These are phyloP conservation scores for Acanthamoeba lenticulata DNA, from an alignment of 208 protist genomes.

Conservation along the genomic window DNA sequence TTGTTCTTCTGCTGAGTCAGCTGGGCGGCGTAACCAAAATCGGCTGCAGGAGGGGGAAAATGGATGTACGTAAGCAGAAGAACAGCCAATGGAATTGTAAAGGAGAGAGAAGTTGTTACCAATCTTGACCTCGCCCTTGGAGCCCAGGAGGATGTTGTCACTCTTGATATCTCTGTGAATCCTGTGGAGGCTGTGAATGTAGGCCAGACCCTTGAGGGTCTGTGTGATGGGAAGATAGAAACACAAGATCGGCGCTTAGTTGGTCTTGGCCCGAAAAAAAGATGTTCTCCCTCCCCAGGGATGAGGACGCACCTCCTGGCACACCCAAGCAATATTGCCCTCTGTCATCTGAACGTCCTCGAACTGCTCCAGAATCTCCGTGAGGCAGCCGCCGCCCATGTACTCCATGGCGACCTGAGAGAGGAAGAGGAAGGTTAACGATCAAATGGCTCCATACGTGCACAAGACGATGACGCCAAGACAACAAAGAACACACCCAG, in stretches of 20 bases:
- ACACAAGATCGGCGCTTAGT: background rate
- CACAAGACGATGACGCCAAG: background rate
- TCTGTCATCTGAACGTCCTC: constrained; percentile 73
- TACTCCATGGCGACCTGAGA: constrained; percentile 66
- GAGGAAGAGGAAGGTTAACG: too few relatives aligned
- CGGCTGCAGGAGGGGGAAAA: constrained; percentile 67
- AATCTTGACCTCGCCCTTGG: constrained; percentile 77
- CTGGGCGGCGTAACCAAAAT: constrained; percentile 88
- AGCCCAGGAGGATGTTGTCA: constrained; percentile 87
- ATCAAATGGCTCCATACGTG: too few relatives aligned
- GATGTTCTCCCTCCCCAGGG: too few relatives aligned
- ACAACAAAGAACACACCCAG: constrained; percentile 71
- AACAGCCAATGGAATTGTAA: background rate
- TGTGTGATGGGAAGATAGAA: background rate
- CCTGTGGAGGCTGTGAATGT: constrained; percentile 83
- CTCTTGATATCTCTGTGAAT: constrained; percentile 91
- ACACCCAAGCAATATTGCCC: constrained; percentile 80
- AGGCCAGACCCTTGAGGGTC: constrained; percentile 76
- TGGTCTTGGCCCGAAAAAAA: too few relatives aligned
- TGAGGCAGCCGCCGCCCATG: constrained; percentile 84
- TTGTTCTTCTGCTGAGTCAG: constrained; percentile 82
- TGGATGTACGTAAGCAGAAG: background rate
- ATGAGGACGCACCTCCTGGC: constrained; percentile 45
- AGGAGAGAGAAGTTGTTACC: background rate
- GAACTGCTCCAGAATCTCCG: constrained; percentile 80